Conservation (phyloP, 1,284 basidiomycete genomes). For the Cryptococcus sp. region DNA sequence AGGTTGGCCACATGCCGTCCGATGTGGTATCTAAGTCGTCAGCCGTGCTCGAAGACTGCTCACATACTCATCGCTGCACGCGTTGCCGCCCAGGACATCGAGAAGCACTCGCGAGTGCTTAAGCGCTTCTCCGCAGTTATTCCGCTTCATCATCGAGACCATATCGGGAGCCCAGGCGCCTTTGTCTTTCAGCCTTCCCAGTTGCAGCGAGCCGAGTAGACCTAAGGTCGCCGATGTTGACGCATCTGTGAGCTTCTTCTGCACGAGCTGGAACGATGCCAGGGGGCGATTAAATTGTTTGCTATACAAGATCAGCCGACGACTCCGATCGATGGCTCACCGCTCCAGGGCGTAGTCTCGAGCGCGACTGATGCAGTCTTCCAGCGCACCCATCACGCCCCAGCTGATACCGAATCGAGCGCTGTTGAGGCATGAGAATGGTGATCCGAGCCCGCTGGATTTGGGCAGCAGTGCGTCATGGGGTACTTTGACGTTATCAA, state of each 20-base stretch:
- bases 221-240: conserved; percentile 81
- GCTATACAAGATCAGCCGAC: conserved; percentile 27
- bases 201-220: conserved; percentile 72
- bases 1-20: conserved; percentile 87
- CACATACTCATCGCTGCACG: conserved; percentile 80
- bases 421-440: conserved; percentile 89
- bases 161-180: conserved; percentile 83
- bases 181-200: conserved; percentile 85
- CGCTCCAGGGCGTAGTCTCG: conserved; percentile 85
- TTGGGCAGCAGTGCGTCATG: conserved; percentile 74
- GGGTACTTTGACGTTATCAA: conserved; percentile 76
- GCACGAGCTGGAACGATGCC: conserved; percentile 91
- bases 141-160: conserved; percentile 92
- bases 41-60: not conserved
- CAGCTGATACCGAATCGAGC: conserved; percentile 90
- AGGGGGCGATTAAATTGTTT: conserved; percentile 86
- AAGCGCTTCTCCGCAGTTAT: conserved; percentile 92
- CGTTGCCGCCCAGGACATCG: conserved; percentile 89
- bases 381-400: conserved; percentile 92
- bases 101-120: conserved; percentile 74
- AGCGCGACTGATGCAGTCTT: conserved; percentile 81
- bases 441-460: conserved; percentile 72
- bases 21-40: conserved; percentile 68
- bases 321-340: conserved; percentile 28
- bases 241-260: conserved; percentile 95